Evolutionary conservation across 2,329 filamentous ascomycete genomes (phyloP).

Genomic region (Achaetomium macrosporum): DNA sequence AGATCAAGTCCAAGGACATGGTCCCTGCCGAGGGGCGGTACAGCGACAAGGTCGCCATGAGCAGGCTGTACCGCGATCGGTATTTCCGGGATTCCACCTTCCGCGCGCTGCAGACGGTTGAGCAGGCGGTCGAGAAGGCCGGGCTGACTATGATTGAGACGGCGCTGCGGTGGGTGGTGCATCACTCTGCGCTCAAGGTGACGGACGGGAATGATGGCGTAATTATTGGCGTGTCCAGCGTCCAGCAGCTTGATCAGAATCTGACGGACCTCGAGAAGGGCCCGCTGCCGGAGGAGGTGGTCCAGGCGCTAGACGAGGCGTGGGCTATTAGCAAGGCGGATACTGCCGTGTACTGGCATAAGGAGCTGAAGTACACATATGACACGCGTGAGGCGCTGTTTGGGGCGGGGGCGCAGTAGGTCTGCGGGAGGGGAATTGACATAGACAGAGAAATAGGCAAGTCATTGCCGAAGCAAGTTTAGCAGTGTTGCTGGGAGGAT

Average conservation of each 20-base stretch:
- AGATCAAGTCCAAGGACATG: conserved; percentile 33
- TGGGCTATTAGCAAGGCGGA: conserved; percentile 65
- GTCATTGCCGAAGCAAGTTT: neutral
- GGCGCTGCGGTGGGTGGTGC: conserved; percentile 61
- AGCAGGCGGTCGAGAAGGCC: conserved; percentile 57
- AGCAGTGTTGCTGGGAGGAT: too few relatives aligned
- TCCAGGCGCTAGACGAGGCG: conserved; percentile 66
- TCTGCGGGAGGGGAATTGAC: neutral
- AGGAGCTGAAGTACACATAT: conserved; percentile 60
- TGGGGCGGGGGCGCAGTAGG: conserved; percentile 37
- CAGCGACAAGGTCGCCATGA: conserved; percentile 29
- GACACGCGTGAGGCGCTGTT: conserved; percentile 58
- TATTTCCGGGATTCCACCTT: conserved; percentile 59
- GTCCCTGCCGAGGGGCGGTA: conserved; percentile 28
- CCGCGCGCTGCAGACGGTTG: conserved; percentile 56
- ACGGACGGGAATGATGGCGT: conserved; percentile 38
- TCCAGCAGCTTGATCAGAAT: conserved; percentile 46
- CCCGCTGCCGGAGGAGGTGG: conserved; percentile 64
- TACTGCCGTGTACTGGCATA: conserved; percentile 48
- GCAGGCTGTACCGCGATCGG: conserved; percentile 50
- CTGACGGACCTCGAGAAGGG: conserved; percentile 49
- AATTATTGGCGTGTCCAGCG: conserved; percentile 45
- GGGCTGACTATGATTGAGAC: conserved; percentile 60
- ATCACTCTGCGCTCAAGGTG: conserved; percentile 53
- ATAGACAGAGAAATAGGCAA: too few relatives aligned